Conservation (phyloP, 2,329 filamentous ascomycete species). For the Claviceps sorghi region DNA sequence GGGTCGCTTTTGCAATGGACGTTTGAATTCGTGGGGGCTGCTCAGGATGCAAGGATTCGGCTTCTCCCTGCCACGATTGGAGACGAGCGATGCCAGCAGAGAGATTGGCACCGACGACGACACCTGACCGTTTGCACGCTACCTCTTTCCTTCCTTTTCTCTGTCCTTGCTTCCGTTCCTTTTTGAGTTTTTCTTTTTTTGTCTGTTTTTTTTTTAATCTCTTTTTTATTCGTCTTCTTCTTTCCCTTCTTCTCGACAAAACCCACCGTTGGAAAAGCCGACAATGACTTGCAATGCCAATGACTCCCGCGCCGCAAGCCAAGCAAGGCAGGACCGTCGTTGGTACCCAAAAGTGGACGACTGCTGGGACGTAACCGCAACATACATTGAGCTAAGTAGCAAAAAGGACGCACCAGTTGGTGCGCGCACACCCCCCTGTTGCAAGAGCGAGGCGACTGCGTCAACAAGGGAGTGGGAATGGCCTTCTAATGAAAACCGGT, state of each 20-base stretch:
- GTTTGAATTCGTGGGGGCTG: conserved; percentile 1
- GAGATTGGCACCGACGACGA: too few relatives aligned
- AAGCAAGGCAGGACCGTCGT: conserved; percentile 2
- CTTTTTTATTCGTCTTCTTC: too few relatives aligned
- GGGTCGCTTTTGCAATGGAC: neutral
- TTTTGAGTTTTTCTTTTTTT: too few relatives aligned
- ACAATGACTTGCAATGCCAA: neutral
- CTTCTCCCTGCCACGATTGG: neutral
- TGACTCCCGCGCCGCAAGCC: neutral
- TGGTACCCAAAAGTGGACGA: conserved; percentile 6
- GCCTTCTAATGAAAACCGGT: neutral
- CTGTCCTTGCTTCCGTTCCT: neutral
- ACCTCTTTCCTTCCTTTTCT: too few relatives aligned
- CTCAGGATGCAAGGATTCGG: too few relatives aligned
- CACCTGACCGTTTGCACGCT: too few relatives aligned
- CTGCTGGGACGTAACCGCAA: neutral
- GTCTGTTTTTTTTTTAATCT: too few relatives aligned
- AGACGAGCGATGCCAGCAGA: neutral
- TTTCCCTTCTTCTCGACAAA: neutral
- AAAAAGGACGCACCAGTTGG: neutral
- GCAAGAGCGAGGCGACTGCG: neutral
- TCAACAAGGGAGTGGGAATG: neutral
- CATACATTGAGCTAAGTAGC: too few relatives aligned
- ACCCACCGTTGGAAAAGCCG: neutral
- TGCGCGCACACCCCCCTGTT: neutral